A percentile compares a stretch with the other conserved stretches of the same genome.
Conservation (phyloP, 345 rosid species). For the Lenwebbia sp. region DNA sequence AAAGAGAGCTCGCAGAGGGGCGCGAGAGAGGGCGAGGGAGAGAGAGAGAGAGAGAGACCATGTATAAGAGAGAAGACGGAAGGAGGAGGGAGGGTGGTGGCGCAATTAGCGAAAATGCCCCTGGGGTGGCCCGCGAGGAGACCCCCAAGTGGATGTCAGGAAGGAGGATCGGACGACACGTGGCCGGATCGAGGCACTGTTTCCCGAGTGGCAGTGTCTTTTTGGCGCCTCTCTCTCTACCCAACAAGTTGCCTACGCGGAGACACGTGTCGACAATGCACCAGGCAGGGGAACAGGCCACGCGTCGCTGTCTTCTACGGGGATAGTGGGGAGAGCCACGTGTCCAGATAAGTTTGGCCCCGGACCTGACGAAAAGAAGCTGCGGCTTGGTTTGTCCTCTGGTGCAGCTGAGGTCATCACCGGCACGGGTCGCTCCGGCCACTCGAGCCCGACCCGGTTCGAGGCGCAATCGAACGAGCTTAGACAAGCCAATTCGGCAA, state of each 20-base stretch:
- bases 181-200: constrained; percentile 22
- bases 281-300: background rate
- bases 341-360: background rate
- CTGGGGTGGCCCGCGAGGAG: background rate
- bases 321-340: constrained; percentile 14
- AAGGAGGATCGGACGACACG: constrained; percentile 46
- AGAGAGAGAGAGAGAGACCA: background rate
- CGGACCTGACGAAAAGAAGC: background rate
- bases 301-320: constrained; percentile 5
- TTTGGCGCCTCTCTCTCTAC: background rate
- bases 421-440: background rate
- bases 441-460: background rate
- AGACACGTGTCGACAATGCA: constrained; percentile 20
- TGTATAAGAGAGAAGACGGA: background rate
- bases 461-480: too few species aligned
- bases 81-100: background rate
- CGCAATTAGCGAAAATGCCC: background rate
- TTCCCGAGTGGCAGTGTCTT: constrained; percentile 3
- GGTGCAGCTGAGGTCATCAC: background rate
- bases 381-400: background rate
- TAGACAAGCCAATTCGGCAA: too few species aligned
- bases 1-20: background rate
- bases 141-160: constrained; percentile 52
- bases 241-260: constrained; percentile 13
- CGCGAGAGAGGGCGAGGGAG: background rate